These are phyloP conservation scores for Cyberlindnera mississippiensis DNA, from an alignment of 805 yeast genomes.

Conservation along the genomic window DNA sequence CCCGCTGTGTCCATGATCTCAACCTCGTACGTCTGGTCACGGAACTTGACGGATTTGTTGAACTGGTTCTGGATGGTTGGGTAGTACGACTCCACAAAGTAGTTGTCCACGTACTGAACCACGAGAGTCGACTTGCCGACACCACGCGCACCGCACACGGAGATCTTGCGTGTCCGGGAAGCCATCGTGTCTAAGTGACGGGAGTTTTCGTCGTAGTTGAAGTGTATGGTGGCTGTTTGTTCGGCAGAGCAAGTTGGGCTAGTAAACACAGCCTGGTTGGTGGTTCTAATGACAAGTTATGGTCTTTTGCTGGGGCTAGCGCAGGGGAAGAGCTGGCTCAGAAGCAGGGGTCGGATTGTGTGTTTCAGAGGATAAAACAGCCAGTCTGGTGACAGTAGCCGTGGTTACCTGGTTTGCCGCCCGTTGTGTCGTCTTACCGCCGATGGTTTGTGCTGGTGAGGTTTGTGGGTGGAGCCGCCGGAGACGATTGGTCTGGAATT, in stretches of 20 bases:
- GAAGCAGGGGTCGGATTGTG: too few species aligned
- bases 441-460: too few species aligned
- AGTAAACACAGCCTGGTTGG: too few species aligned
- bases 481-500: not conserved
- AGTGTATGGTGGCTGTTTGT: conserved; percentile 6
- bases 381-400: too few species aligned
- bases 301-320: too few species aligned
- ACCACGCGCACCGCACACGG: conserved; percentile 82
- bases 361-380: too few species aligned
- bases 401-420: too few species aligned
- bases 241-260: too few species aligned
- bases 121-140: conserved; percentile 87
- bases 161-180: conserved; percentile 59
- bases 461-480: too few species aligned
- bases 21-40: conserved; percentile 71
- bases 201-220: conserved; percentile 10
- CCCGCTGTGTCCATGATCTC: conserved; percentile 93
- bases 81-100: conserved; percentile 83
- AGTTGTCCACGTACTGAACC: conserved; percentile 81
- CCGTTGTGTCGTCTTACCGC: too few species aligned
- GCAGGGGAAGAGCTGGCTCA: too few species aligned
- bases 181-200: conserved; percentile 18
- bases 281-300: not conserved
- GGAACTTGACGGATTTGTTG: conserved; percentile 60
- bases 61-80: conserved; percentile 90